phyloP scores from a whole-genome alignment of 1,284 basidiomycete species.

The Cryptococcus floricola region DNA sequence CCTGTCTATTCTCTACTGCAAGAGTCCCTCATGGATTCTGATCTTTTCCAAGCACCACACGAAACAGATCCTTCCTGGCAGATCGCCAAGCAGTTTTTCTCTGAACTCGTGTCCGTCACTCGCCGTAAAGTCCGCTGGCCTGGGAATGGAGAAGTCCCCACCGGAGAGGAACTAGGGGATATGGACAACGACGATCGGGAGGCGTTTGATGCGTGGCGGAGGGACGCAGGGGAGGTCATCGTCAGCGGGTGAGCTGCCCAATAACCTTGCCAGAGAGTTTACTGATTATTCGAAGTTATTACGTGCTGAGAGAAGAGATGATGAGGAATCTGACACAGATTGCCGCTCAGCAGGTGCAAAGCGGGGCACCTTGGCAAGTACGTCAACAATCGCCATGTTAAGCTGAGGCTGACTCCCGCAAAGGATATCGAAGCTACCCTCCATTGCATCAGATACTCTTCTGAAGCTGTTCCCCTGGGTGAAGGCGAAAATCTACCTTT shows the following conservation, averaged over 20 bases:
- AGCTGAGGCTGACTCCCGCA: not conserved
- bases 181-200: slow-evolving; percentile 61
- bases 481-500: slow-evolving; percentile 61
- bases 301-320: slow-evolving; percentile 77
- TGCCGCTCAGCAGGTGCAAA: slow-evolving; percentile 52
- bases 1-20: slow-evolving; percentile 85
- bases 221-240: slow-evolving; percentile 84
- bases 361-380: slow-evolving; percentile 65
- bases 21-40: slow-evolving; percentile 74
- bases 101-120: slow-evolving; percentile 66
- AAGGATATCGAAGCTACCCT: slow-evolving; percentile 79
- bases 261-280: not conserved
- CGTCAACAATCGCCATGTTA: slow-evolving; percentile 21
- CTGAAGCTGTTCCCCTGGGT: slow-evolving; percentile 77
- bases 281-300: slow-evolving; percentile 59
- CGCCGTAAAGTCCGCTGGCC: slow-evolving; percentile 71
- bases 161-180: slow-evolving; percentile 39
- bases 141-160: slow-evolving; percentile 44
- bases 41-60: slow-evolving; percentile 55
- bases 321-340: slow-evolving; percentile 64
- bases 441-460: slow-evolving; percentile 76
- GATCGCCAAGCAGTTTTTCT: slow-evolving; percentile 71
- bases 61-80: slow-evolving; percentile 48
- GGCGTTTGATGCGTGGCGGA: slow-evolving; percentile 57
- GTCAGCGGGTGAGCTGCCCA: slow-evolving; percentile 69